Base-by-base conservation (phyloP, 2,329 filamentous ascomycete species). In the Penicillium sp. region DNA sequence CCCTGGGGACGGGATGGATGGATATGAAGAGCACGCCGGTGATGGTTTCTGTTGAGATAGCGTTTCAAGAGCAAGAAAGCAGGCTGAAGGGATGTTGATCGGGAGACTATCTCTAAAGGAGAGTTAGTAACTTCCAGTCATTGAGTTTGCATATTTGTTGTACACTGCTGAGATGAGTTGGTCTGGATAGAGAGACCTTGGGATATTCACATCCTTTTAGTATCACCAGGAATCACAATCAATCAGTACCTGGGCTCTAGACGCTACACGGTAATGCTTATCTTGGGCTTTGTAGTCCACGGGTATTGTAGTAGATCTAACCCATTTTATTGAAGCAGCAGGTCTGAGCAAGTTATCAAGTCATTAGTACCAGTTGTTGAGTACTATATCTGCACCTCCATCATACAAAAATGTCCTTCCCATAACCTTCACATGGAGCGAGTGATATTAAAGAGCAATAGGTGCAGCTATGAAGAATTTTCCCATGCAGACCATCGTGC, bases 401-500 rank as follows among this genome's bases (percentile, higher is more conserved):
- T 13, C n/a, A 29, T 29, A 8, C 2, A 16, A 6, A 9, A 32
- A 32, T 32, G 4, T 16, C n/a, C 5, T 14, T 31, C 9, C 29
- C 43, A 32, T 32, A 16, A 22, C 2, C 34, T n/a, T 16, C 26
- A 42, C 22, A 20, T 50, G 5, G 7, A 35, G 9, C 5, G 38
- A 50, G 14, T 10, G 5, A 31, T 13, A 35, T 44, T 26, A 16
- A 24, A 8, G 8, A 22, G n/a, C 24, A 29, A 51, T 20, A 24
- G 37, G 31, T 55, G 53, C 39, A 51, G 18, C 34, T 24, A 38
- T 34, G 40, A 45, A 40, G 2, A 14, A 51, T 20, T 39, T 32
- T 29, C 20, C 18, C 20, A 38, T 31, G 47, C 46, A 55, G 26
- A 51, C 26, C 32, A 55, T 55, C 34, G 29, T 55, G 48, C 53